Percentiles rank a stretch among this genome's conserved stretches.
Evolutionary conservation across 805 yeast genomes (phyloP).

Genomic region (Candida dendrica): DNA sequence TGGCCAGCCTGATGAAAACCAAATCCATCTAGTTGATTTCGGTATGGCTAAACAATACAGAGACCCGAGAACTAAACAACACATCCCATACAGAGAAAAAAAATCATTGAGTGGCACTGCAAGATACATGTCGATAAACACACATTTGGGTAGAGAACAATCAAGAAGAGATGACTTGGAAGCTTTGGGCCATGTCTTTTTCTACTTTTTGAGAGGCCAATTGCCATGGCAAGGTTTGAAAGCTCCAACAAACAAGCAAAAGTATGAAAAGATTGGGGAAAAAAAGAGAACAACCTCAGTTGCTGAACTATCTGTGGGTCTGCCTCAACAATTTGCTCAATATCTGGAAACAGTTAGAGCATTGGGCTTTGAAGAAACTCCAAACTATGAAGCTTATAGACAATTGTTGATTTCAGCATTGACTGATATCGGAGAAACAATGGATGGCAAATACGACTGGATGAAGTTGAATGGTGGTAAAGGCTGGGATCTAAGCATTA

Average conservation of each 20-base stretch:
- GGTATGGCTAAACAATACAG: slow-evolving; percentile 86
- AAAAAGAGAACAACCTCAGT: slow-evolving; percentile 68
- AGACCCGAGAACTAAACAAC: slow-evolving; percentile 73
- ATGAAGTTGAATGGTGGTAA: slow-evolving; percentile 70
- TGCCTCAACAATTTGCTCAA: slow-evolving; percentile 70
- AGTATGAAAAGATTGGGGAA: slow-evolving; percentile 79
- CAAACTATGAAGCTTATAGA: slow-evolving; percentile 65
- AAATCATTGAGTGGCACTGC: slow-evolving; percentile 82
- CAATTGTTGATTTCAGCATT: slow-evolving; percentile 54
- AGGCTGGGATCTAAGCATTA: slow-evolving; percentile 74
- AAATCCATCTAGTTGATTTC: slow-evolving; percentile 70
- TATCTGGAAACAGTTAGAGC: slow-evolving; percentile 63
- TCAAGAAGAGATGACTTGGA: slow-evolving; percentile 79
- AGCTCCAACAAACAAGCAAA: slow-evolving; percentile 78
- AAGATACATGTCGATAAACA: slow-evolving; percentile 80
- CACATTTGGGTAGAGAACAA: slow-evolving; percentile 83
- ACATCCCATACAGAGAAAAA: slow-evolving; percentile 75
- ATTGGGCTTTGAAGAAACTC: slow-evolving; percentile 71
- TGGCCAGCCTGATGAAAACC: slow-evolving; percentile 52
- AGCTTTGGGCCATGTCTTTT: slow-evolving; percentile 74
- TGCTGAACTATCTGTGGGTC: slow-evolving; percentile 48
- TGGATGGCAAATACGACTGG: slow-evolving; percentile 76
- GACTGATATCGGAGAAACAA: slow-evolving; percentile 47
- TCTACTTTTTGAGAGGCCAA: slow-evolving; percentile 71
- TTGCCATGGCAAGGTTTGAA: slow-evolving; percentile 89